These are phyloP conservation scores for Penicillium polonicum DNA, from an alignment of 2,329 filamentous ascomycete species.

Conservation along the genomic window DNA sequence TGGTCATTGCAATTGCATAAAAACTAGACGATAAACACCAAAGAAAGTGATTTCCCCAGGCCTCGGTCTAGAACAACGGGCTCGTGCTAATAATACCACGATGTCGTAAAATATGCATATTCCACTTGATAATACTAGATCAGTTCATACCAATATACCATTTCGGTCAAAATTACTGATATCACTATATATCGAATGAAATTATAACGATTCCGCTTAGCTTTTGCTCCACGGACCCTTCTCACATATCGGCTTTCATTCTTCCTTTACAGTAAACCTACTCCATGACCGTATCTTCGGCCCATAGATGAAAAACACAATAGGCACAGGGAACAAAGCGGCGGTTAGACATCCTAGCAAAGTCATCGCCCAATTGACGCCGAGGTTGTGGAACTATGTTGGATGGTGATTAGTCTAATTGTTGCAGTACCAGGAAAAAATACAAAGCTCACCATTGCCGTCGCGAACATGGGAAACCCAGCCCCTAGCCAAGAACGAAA, in stretches of 20 bases:
- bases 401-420: neutral
- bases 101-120: neutral
- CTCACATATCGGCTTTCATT: neutral
- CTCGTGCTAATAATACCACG: too few species aligned
- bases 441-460: conserved; percentile 9
- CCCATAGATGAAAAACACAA: conserved; percentile 47
- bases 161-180: too few species aligned
- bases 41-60: neutral
- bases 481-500: conserved; percentile 30
- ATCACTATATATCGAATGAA: neutral
- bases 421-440: neutral
- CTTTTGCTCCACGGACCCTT: neutral
- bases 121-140: neutral
- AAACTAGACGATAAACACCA: neutral
- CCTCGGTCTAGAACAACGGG: too few species aligned
- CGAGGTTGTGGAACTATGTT: conserved; percentile 29
- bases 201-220: neutral
- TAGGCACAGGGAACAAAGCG: conserved; percentile 41
- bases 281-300: conserved; percentile 42
- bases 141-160: neutral
- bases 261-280: conserved; percentile 29
- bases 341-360: conserved; percentile 30
- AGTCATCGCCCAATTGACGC: conserved; percentile 31
- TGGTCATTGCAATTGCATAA: neutral
- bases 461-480: conserved; percentile 32